Base-by-base conservation (phyloP, 805 yeast genomes). In the Candida pseudoglaebosa region DNA sequence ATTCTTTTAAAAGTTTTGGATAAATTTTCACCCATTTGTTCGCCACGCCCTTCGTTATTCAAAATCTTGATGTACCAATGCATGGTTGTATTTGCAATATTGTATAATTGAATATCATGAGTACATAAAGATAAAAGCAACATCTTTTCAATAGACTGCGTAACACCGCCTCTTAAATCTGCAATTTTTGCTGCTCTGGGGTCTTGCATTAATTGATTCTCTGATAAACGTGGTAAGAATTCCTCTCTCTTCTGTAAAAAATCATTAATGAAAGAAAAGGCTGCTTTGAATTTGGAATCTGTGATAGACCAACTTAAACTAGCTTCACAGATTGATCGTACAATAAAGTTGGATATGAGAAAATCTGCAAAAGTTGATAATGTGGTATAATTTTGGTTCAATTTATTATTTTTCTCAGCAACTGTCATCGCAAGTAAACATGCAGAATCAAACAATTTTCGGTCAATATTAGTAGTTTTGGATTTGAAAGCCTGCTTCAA, bases 31-130 rank as follows among this genome's bases (percentile, higher is more conserved):
- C 41, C 43, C 14, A 42, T 45, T 18, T 50, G 48, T 7, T 38
- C 32, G 22, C 40, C 44, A 10, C 38, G 37, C 3, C 46, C 32
- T 32, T 61, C 62, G 16, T 41, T 39, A 7, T 33, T 33, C 15
- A 33, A 15, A 22, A 33, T 33, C 10, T 29, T 35, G 3, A 54
- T 41, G 44, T 62, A 55, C 54, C 61, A 61, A 28, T 46, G 49
- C 59, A 67, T 67, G 20, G 67, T 58, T 7, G 49, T 49, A 37
- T 61, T 67, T 20, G 70, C 67, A 36, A 63, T 52, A 42, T 62
- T 63, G 46, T 65, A 65, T 44, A 67, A 67, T 38, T 68, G 71
- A 26, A 65, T 57, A 42, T 68, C 73, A 45, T 66, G 71, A 3
- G 72, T 67, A 43, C 73, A 68, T 17, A 68, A 49, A 2, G 69